phyloP scores from a whole-genome alignment of 148 eudicot genomes.

The Bassia scoparia region DNA sequence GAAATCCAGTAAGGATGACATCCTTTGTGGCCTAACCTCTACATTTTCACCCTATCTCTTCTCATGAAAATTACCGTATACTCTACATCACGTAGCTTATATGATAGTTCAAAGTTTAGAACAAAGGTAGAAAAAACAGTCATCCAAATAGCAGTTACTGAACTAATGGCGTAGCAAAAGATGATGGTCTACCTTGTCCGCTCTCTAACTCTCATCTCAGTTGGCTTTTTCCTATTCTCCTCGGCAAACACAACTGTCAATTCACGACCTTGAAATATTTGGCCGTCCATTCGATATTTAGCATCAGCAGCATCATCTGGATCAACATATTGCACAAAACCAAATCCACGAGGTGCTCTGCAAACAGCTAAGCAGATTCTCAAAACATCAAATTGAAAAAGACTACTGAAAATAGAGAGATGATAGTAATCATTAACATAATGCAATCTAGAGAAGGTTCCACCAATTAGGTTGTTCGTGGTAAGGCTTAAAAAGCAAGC shows the following conservation, averaged over 20 bases:
- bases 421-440: slow-evolving; percentile 9
- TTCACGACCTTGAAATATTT: slow-evolving; percentile 70
- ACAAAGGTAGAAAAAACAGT: neutral
- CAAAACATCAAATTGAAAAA: slow-evolving; percentile 9
- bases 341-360: slow-evolving; percentile 84
- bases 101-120: neutral
- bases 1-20: neutral
- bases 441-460: slow-evolving; percentile 16
- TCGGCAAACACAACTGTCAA: slow-evolving; percentile 57
- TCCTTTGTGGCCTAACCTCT: neutral
- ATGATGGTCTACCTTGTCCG: slow-evolving; percentile 36
- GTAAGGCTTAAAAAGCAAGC: slow-evolving; percentile 67
- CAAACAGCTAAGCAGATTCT: slow-evolving; percentile 31
- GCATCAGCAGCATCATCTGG: slow-evolving; percentile 96
- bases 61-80: no score
- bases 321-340: slow-evolving; percentile 84
- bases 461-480: slow-evolving; percentile 34
- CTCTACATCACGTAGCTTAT: neutral
- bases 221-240: slow-evolving; percentile 89
- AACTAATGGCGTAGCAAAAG: neutral
- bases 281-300: slow-evolving; percentile 92
- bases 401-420: slow-evolving; percentile 3
- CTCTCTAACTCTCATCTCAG: slow-evolving; percentile 71
- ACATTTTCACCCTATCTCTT: neutral
- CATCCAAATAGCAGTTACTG: neutral